These are phyloP conservation scores for Poa pratensis DNA, from an alignment of 176 grass and related monocot genomes.

Conservation along the genomic window DNA sequence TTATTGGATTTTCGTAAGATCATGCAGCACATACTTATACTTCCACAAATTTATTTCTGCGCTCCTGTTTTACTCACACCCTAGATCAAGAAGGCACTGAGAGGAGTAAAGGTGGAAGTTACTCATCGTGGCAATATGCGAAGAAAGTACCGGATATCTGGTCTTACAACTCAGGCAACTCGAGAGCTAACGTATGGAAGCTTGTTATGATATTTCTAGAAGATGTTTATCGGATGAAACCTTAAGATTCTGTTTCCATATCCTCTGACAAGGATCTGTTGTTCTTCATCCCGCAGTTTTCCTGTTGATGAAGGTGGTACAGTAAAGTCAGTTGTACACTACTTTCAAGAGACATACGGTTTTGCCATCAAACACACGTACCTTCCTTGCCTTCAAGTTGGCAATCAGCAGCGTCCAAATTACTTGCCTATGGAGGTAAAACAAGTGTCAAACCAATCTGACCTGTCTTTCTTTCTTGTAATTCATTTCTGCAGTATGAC, in stretches of 20 bases:
- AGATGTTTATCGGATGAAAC: conserved; percentile 4
- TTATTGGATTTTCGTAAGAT: not conserved
- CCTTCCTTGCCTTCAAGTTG: conserved; percentile 89
- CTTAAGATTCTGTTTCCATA: conserved; percentile 11
- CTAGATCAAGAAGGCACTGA: conserved; percentile 80
- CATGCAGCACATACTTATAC: not conserved
- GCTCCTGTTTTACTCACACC: conserved; percentile 8
- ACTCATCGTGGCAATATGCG: conserved; percentile 91
- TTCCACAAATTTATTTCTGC: conserved; percentile 18
- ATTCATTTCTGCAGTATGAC: not conserved
- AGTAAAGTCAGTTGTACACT: conserved; percentile 88
- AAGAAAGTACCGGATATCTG: conserved; percentile 84
- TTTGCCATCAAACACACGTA: conserved; percentile 86
- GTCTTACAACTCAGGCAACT: conserved; percentile 77
- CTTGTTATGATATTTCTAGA: not conserved
- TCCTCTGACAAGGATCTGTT: not conserved
- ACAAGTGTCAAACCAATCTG: not conserved
- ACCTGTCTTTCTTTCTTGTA: conserved; percentile 5
- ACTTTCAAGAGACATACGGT: conserved; percentile 96
- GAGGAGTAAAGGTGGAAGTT: conserved; percentile 92
- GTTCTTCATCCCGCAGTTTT: conserved; percentile 60
- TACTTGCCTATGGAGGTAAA: conserved; percentile 95
- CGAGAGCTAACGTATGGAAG: conserved; percentile 74
- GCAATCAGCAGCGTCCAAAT: conserved; percentile 90
- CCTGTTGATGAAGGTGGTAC: conserved; percentile 80